phyloP scores from a whole-genome alignment of 768 basidiomycete genomes.

The Pholiota conissans region DNA sequence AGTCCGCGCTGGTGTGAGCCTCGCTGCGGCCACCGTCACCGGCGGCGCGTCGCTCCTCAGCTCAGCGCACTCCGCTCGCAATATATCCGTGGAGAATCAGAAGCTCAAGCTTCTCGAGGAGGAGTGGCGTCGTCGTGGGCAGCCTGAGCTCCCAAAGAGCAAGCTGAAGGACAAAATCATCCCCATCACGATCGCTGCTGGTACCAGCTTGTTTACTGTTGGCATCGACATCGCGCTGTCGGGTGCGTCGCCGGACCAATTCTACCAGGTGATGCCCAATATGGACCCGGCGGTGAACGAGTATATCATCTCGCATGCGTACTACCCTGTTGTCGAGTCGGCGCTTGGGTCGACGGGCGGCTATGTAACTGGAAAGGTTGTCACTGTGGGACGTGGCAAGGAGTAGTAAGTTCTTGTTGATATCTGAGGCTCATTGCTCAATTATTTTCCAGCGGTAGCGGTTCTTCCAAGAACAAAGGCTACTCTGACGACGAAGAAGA shows the following conservation, averaged over 20 bases:
- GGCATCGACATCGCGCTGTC: constrained; percentile 5
- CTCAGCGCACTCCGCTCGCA: not conserved
- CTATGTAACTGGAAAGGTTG: too few species aligned
- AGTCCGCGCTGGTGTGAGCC: not conserved
- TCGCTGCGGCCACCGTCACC: not conserved
- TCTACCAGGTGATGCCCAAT: not conserved
- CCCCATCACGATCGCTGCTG: constrained; percentile 3
- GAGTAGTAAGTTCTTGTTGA: too few species aligned
- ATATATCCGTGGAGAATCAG: constrained; percentile 5
- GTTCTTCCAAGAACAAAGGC: not conserved
- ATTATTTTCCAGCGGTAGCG: not conserved
- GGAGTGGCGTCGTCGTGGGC: constrained; percentile 3
- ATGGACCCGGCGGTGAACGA: constrained; percentile 2
- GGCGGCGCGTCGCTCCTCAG: not conserved
- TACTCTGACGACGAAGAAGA: not conserved
- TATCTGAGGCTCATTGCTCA: too few species aligned
- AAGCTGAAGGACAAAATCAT: constrained; percentile 5
- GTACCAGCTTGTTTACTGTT: constrained; percentile 1
- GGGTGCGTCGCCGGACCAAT: constrained; percentile 2
- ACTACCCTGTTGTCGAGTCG: not conserved
- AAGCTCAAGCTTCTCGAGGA: constrained; percentile 6
- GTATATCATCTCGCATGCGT: not conserved
- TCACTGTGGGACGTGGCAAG: too few species aligned
- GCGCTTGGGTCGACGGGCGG: too few species aligned
- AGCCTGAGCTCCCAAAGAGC: not conserved